Conservation (phyloP, 2,329 filamentous ascomycete genomes). For the Epichloe gansuensis region DNA sequence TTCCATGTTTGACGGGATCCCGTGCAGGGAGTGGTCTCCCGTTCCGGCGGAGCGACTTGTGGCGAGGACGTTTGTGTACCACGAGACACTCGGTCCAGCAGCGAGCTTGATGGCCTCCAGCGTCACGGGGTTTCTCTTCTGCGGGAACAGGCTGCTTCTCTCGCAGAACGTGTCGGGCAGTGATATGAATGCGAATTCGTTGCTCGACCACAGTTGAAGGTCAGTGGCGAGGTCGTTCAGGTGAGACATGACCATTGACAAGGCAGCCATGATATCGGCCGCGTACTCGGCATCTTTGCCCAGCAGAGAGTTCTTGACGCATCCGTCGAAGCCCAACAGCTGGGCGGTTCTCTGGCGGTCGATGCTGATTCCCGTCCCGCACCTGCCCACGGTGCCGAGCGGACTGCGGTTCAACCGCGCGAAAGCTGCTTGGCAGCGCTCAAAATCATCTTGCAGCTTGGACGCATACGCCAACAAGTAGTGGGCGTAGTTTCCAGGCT, state of each 20-base stretch:
- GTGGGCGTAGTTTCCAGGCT: slow-evolving; percentile 7
- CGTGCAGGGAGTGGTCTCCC: neutral
- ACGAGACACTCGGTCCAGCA: neutral
- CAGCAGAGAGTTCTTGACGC: neutral
- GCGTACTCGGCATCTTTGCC: neutral
- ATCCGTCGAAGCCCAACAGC: neutral
- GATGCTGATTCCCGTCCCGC: neutral
- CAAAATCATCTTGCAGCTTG: neutral
- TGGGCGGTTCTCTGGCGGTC: neutral
- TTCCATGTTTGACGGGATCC: neutral
- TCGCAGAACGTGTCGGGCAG: neutral
- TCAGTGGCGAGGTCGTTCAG: neutral
- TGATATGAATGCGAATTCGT: neutral
- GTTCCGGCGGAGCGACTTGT: neutral
- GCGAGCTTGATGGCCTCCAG: neutral
- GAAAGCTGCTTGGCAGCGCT: neutral
- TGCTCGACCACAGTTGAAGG: neutral
- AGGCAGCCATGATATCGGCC: neutral
- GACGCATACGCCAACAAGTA: slow-evolving; percentile 1
- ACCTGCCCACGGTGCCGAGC: neutral
- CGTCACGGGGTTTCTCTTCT: neutral
- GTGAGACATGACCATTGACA: neutral
- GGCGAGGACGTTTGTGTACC: neutral
- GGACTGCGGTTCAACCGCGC: neutral
- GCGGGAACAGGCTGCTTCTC: neutral